Conservation (phyloP, 2,329 filamentous ascomycete species). For the Colletotrichum sp. region DNA sequence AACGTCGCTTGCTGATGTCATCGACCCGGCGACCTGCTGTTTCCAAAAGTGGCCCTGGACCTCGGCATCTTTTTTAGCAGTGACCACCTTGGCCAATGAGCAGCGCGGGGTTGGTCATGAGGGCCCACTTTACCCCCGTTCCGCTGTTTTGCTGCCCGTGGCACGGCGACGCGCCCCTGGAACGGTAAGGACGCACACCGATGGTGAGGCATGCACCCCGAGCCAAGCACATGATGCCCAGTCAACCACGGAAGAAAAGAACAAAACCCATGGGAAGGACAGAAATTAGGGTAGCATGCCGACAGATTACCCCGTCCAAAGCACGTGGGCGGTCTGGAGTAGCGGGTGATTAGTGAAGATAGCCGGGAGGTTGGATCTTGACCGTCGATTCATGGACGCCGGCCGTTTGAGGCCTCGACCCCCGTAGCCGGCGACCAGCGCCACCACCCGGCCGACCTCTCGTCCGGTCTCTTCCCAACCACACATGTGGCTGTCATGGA, state of each 20-base stretch:
- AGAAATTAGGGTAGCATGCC: neutral
- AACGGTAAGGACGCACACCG: neutral
- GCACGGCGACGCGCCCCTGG: neutral
- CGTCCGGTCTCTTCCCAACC: neutral
- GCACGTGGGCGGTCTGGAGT: neutral
- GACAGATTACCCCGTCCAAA: neutral
- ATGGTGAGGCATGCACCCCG: neutral
- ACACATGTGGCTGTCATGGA: neutral
- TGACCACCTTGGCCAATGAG: neutral
- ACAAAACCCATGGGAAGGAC: neutral
- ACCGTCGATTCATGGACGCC: neutral
- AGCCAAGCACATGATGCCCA: neutral
- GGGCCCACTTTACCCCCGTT: neutral
- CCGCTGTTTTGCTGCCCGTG: neutral
- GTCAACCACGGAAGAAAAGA: neutral
- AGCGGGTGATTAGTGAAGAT: neutral
- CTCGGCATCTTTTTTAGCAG: conserved; percentile 8
- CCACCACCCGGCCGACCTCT: neutral
- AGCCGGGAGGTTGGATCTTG: neutral
- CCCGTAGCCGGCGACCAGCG: neutral
- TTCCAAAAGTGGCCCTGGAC: conserved; percentile 3
- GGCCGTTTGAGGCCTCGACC: neutral
- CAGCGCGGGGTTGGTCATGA: conserved; percentile 1
- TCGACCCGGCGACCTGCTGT: neutral
- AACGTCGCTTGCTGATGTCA: conserved; percentile 15